Percentiles rank a stretch among this genome's conserved stretches.
Conservation (phyloP, 176 grass and related monocot species). For the Carex kokanica region DNA sequence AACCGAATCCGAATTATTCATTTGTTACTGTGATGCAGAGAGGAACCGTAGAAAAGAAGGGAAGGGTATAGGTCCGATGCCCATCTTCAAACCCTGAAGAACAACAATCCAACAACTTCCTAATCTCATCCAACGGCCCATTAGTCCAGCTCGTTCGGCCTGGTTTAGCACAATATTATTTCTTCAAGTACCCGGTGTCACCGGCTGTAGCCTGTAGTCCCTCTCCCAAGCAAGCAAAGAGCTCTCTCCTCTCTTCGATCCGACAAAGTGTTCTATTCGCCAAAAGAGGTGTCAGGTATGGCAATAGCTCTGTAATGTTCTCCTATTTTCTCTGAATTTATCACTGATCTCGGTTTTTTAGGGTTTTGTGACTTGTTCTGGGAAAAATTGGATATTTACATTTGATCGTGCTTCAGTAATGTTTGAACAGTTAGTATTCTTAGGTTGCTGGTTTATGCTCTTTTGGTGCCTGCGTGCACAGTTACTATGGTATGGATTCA, state of each 20-base stretch:
- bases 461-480: no score
- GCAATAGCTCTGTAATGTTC: background rate
- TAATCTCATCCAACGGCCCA: background rate
- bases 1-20: no score
- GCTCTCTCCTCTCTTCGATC: background rate
- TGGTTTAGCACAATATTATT: background rate
- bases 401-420: background rate
- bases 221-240: constrained; percentile 4
- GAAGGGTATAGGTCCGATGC: no score
- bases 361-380: background rate
- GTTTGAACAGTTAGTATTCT: no score
- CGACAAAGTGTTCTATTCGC: background rate
- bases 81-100: no score
- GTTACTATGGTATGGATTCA: no score
- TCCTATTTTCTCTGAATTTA: background rate
- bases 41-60: no score
- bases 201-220: background rate
- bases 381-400: background rate
- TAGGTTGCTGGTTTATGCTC: no score
- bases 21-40: no score
- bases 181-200: background rate
- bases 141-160: background rate
- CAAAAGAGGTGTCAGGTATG: background rate
- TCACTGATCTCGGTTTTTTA: background rate
- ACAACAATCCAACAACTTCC: no score